Percentiles rank a stretch among this genome's conserved stretches.
phyloP scores from a whole-genome alignment of 2,329 filamentous ascomycete species.

The Dactylonectria macrodidyma region DNA sequence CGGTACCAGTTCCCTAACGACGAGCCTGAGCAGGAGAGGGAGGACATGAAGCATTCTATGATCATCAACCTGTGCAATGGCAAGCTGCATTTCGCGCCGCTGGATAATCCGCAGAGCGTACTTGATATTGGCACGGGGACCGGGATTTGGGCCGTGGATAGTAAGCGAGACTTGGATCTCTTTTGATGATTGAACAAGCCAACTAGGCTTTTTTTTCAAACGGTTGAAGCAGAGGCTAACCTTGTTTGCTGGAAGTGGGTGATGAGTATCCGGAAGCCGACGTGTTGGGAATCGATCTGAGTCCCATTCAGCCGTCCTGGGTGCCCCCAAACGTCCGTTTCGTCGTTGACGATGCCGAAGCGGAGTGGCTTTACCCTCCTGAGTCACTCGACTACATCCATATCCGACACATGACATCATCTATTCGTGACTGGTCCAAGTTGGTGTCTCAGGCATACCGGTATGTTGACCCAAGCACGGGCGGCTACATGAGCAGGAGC shows the following conservation, averaged over 20 bases:
- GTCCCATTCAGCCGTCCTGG: constrained; percentile 59
- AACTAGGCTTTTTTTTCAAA: neutral
- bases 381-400: constrained; percentile 50
- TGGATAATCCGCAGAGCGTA: constrained; percentile 9
- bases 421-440: constrained; percentile 48
- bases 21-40: constrained; percentile 20
- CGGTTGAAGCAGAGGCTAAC: neutral
- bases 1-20: constrained; percentile 25
- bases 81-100: constrained; percentile 17
- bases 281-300: constrained; percentile 55
- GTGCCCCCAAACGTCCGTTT: constrained; percentile 71
- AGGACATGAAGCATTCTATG: constrained; percentile 25
- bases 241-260: constrained; percentile 33
- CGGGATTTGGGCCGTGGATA: constrained; percentile 22
- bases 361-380: constrained; percentile 60
- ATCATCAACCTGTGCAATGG: constrained; percentile 18
- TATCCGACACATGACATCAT: constrained; percentile 49
- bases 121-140: constrained; percentile 25
- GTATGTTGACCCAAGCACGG: constrained; percentile 37
- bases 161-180: neutral
- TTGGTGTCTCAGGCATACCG: constrained; percentile 38
- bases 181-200: neutral
- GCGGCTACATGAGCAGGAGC: neutral
- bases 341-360: constrained; percentile 70
- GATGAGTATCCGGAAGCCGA: constrained; percentile 54